phyloP scores from a whole-genome alignment of 352 stramenopile genomes.

The Globisporangium heterothallicum region DNA sequence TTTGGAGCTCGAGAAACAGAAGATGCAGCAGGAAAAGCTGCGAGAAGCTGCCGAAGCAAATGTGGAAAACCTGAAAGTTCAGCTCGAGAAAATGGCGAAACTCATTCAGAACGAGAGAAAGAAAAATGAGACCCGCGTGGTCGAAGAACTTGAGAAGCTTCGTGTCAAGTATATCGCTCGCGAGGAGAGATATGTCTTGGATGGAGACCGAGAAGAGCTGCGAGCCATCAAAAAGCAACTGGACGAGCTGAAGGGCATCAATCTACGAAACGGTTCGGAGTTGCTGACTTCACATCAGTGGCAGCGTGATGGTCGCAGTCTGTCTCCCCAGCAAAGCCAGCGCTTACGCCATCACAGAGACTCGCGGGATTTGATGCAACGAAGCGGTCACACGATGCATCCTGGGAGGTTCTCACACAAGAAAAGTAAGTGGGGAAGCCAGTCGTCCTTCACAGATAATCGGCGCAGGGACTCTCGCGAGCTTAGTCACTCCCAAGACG shows the following conservation, averaged over 20 bases:
- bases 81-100: constrained; percentile 54
- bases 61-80: constrained; percentile 32
- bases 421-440: neutral
- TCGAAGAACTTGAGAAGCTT: constrained; percentile 75
- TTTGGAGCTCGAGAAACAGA: constrained; percentile 58
- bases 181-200: constrained; percentile 74
- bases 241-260: constrained; percentile 58
- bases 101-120: constrained; percentile 61
- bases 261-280: constrained; percentile 11
- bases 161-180: constrained; percentile 74
- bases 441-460: neutral
- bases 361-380: too few species aligned
- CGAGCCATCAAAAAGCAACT: constrained; percentile 79
- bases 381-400: neutral
- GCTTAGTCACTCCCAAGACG: neutral
- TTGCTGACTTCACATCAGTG: too few species aligned
- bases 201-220: constrained; percentile 75
- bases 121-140: constrained; percentile 50
- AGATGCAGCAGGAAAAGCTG: constrained; percentile 30
- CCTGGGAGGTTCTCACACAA: neutral
- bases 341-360: too few species aligned
- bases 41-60: constrained; percentile 33
- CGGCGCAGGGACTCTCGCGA: neutral
- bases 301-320: too few species aligned
- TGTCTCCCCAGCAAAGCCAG: too few species aligned